phyloP scores from a whole-genome alignment of 2,329 filamentous ascomycete species.

The Pyricularia pennisetigena region DNA sequence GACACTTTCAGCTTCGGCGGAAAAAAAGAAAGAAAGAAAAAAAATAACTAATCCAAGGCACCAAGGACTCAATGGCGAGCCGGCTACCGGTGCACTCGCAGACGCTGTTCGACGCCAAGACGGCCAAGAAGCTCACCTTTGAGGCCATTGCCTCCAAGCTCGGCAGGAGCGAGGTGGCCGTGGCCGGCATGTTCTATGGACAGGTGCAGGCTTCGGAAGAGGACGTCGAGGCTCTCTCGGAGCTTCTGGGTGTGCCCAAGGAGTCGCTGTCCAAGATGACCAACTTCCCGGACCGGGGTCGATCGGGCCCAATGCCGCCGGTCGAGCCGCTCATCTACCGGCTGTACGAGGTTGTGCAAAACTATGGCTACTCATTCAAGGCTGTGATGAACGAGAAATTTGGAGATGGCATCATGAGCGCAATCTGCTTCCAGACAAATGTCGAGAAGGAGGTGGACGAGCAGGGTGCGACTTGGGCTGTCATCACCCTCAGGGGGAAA shows the following conservation, averaged over 20 bases:
- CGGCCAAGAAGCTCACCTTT: constrained; percentile 65
- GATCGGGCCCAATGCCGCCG: constrained; percentile 72
- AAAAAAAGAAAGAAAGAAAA: neutral
- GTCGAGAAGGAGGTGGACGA: constrained; percentile 91
- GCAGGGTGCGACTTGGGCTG: constrained; percentile 70
- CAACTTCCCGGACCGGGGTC: constrained; percentile 73
- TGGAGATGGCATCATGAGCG: constrained; percentile 92
- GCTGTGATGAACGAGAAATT: constrained; percentile 93
- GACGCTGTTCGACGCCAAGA: constrained; percentile 74
- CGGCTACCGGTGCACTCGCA: constrained; percentile 62
- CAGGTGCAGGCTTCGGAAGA: constrained; percentile 41
- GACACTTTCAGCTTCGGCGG: too few relatives aligned
- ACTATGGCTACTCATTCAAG: constrained; percentile 95
- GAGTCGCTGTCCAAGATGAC: constrained; percentile 45
- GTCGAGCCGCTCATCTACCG: constrained; percentile 83
- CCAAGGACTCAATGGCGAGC: constrained; percentile 49
- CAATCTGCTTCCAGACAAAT: constrained; percentile 81
- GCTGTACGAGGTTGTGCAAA: constrained; percentile 89
- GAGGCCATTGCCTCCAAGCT: constrained; percentile 65
- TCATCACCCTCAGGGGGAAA: constrained; percentile 76
- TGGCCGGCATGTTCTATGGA: constrained; percentile 86
- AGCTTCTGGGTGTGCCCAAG: constrained; percentile 39
- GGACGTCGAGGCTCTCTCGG: constrained; percentile 49
- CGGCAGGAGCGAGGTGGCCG: constrained; percentile 71
- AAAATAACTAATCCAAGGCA: too few relatives aligned